Conservation (phyloP, 1,139 yeast genomes). For the Casaregolazyma suthepensis region DNA sequence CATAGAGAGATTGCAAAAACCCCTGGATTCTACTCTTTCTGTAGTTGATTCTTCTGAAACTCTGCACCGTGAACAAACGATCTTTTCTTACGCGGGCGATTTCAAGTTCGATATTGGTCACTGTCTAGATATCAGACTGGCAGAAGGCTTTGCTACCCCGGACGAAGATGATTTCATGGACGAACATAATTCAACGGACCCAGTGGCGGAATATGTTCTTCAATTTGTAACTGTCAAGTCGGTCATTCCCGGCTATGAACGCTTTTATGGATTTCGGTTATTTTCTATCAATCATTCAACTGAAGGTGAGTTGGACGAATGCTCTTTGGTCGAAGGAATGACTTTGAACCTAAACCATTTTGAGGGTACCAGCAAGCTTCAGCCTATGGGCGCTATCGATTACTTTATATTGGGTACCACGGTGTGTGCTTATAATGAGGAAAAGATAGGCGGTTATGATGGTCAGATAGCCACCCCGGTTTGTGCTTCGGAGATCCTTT, state of each 20-base stretch:
- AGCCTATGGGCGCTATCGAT: not conserved
- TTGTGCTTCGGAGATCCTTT: not conserved
- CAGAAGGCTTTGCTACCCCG: not conserved
- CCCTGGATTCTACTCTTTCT: not conserved
- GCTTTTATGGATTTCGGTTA: not conserved
- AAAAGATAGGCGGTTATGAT: not conserved
- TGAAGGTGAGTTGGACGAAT: no score
- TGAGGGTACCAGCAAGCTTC: not conserved
- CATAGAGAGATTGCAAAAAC: not conserved
- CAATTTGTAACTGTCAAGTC: not conserved
- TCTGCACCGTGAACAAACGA: not conserved
- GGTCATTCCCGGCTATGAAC: not conserved
- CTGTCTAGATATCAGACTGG: not conserved
- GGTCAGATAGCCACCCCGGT: not conserved
- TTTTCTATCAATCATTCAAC: not conserved
- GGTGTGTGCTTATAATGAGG: not conserved
- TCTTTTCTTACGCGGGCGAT: not conserved
- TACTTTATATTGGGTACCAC: not conserved
- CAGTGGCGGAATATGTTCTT: not conserved
- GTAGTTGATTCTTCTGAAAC: not conserved
- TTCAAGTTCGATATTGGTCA: not conserved
- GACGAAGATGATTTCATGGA: no score
- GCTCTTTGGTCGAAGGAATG: no score
- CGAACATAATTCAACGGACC: no score
- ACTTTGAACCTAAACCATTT: not conserved